phyloP scores from a whole-genome alignment of 2,329 filamentous ascomycete genomes.

The Neonectria hederae region DNA sequence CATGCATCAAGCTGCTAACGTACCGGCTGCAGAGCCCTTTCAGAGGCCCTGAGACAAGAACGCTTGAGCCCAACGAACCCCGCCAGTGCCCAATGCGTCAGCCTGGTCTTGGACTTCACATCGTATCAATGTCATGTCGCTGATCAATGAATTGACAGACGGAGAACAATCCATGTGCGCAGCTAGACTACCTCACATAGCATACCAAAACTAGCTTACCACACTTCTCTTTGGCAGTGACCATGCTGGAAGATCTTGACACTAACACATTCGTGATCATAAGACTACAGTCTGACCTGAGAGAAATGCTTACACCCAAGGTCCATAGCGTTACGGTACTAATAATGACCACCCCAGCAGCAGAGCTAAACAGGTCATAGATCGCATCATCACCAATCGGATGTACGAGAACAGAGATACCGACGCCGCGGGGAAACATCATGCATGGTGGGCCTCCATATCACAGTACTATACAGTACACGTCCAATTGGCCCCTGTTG shows the following conservation, averaged over 20 bases:
- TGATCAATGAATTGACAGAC: too few relatives aligned
- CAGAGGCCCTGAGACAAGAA: background rate
- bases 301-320: too few relatives aligned
- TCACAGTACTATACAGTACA: background rate
- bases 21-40: too few relatives aligned
- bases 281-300: too few relatives aligned
- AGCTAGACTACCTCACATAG: background rate
- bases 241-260: too few relatives aligned
- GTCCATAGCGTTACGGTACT: too few relatives aligned
- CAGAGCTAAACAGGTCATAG: background rate
- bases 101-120: background rate
- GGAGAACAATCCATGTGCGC: too few relatives aligned
- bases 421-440: background rate
- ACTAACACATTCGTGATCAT: too few relatives aligned
- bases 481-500: background rate
- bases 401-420: background rate
- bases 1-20: background rate
- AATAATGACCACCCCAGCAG: background rate
- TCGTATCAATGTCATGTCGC: too few relatives aligned
- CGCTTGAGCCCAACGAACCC: background rate
- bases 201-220: background rate
- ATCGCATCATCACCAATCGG: background rate
- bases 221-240: background rate
- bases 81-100: background rate
- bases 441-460: background rate